Evolutionary conservation across 1,139 yeast genomes (phyloP).

Genomic region (Yamadazyma atlantica): DNA sequence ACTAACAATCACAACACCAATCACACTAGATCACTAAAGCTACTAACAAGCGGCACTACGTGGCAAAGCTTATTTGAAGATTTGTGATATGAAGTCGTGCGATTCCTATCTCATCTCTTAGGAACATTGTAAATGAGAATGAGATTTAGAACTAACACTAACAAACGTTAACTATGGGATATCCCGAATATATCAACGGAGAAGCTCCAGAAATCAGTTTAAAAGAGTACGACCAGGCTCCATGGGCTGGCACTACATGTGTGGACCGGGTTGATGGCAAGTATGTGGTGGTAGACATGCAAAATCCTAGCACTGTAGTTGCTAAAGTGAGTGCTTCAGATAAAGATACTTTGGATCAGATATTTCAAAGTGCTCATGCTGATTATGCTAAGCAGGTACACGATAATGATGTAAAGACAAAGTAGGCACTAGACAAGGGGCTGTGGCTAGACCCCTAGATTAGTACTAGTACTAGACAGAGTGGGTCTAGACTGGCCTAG

Average conservation of each 20-base stretch:
- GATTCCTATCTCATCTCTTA: too few relatives aligned
- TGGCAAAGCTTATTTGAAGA: too few relatives aligned
- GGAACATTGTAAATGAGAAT: too few relatives aligned
- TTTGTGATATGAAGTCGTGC: too few relatives aligned
- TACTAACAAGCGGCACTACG: too few relatives aligned
- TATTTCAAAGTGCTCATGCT: conserved; percentile 48
- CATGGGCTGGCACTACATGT: conserved; percentile 54
- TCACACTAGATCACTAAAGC: too few relatives aligned
- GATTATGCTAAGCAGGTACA: conserved; percentile 23
- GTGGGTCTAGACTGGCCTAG: too few relatives aligned
- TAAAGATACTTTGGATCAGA: conserved; percentile 35
- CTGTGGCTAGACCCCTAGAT: not conserved
- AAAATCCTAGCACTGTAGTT: conserved; percentile 42
- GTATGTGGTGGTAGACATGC: conserved; percentile 49
- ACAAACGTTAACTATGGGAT: conserved; percentile 25
- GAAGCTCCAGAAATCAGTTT: conserved; percentile 49
- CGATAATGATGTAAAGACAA: conserved; percentile 10
- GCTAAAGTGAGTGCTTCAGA: conserved; percentile 42
- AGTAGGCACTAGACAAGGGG: conserved; percentile 2
- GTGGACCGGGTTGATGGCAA: conserved; percentile 38
- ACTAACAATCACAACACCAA: too few relatives aligned
- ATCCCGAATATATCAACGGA: conserved; percentile 46
- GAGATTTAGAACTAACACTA: too few relatives aligned
- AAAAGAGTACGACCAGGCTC: conserved; percentile 49
- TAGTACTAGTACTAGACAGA: too few relatives aligned